phyloP scores from a whole-genome alignment of 257 asterid genomes.

The Eucommia ulmoides region DNA sequence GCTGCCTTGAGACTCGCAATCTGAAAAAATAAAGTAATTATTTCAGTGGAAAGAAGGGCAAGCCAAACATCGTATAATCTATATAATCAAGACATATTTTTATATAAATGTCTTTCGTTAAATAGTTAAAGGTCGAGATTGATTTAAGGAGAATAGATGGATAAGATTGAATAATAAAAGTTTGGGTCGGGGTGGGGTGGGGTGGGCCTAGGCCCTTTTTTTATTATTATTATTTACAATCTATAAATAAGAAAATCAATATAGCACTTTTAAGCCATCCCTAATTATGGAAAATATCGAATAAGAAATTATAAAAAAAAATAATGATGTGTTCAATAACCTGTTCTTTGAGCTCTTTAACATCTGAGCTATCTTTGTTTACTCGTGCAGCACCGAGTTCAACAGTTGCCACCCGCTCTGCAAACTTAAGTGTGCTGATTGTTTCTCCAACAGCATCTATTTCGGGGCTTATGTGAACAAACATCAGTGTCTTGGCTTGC shows the following conservation, averaged over 20 bases:
- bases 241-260: neutral
- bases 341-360: conserved; percentile 92
- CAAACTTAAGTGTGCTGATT: conserved; percentile 47
- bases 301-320: conserved; percentile 18
- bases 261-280: neutral
- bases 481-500: conserved; percentile 65
- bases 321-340: conserved; percentile 38
- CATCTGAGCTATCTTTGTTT: conserved; percentile 71
- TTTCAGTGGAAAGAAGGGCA: no score
- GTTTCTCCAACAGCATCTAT: conserved; percentile 44
- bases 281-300: no score
- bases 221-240: no score
- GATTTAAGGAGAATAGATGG: no score
- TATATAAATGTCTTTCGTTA: no score
- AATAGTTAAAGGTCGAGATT: no score
- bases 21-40: no score
- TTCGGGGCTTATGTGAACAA: conserved; percentile 57
- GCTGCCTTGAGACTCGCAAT: conserved; percentile 74
- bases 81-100: no score
- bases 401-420: conserved; percentile 74
- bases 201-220: neutral
- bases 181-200: neutral
- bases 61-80: no score
- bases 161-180: neutral
- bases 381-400: conserved; percentile 98